phyloP scores from a whole-genome alignment of 306 rosid species.

The Prunus mira region DNA sequence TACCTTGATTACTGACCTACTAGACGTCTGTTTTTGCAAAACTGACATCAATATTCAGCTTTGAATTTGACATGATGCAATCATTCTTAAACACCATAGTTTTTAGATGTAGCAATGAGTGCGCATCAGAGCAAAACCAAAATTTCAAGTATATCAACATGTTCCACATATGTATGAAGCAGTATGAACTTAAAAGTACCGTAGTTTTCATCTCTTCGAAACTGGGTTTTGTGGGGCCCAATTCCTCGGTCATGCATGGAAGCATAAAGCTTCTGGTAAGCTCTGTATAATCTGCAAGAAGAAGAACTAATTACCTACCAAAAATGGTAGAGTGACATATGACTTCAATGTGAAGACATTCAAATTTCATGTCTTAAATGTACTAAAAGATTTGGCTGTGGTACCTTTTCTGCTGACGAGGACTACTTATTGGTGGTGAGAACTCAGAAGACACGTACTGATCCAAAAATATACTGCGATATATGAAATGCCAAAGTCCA shows the following conservation, averaged over 20 bases:
- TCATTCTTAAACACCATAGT: not conserved
- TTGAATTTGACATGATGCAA: not conserved
- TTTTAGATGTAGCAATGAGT: not conserved
- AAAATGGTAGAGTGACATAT: conserved; percentile 1
- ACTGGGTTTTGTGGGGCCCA: conserved; percentile 91
- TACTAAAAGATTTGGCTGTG: conserved; percentile 7
- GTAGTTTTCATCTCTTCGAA: conserved; percentile 86
- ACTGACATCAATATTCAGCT: not conserved
- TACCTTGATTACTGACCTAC: not conserved
- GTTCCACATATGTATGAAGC: conserved; percentile 12
- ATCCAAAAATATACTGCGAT: conserved; percentile 86
- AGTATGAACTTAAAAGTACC: conserved; percentile 46
- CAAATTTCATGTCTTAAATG: conserved; percentile 6
- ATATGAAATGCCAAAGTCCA: conserved; percentile 96
- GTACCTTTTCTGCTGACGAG: conserved; percentile 79
- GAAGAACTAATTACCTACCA: conserved; percentile 26
- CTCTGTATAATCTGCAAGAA: conserved; percentile 71
- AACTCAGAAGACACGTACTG: conserved; percentile 92
- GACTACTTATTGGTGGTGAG: conserved; percentile 67
- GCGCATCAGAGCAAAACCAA: not conserved
- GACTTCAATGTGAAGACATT: conserved; percentile 5
- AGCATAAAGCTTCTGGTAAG: conserved; percentile 76
- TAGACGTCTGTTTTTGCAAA: not conserved
- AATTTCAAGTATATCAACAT: not conserved
- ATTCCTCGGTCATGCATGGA: conserved; percentile 88